Base-by-base conservation (phyloP, 495 filamentous ascomycete species). In the Immersiella caudata region DNA sequence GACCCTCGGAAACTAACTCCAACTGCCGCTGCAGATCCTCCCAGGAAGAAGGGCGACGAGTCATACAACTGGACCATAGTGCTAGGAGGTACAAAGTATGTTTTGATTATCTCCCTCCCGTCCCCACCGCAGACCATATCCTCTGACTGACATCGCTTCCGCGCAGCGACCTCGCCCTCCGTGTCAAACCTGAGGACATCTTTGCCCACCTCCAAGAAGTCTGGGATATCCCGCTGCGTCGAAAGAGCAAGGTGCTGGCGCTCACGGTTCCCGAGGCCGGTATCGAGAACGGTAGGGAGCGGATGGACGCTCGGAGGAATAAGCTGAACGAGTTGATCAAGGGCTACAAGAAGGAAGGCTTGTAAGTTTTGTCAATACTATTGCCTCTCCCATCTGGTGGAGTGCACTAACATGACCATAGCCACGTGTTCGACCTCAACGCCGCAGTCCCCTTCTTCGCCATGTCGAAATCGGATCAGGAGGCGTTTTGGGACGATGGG, bases 31-130 rank as follows among this genome's bases (percentile, higher is more conserved):
- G 22, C 29, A 60, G 63, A 59, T 22, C 59, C 29, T 11, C 24
- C 18, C 20, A 50, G 35, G 20, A 61, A 61, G 21, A 11, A 60
- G 4, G 66, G 62, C 16, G 40, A 60, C 16, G 56, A 75, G 27
- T 64, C 57, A 0, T 83, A 68, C 62, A 79, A 83, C 71, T 83
- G 81, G 81, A 77, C 76, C 24, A 80, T 84, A 25, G 75, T 87
- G 7, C 78, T 89, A 21, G 87, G 85, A 9, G 87, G 86, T 1
- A 89, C 86, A 33, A 89, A 89, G 83, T 85, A 76, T 6, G 80
- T 67, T n/a, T 27, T 20, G 33, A 33, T n/a, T 50, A 16, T 57
- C 20, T 46, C 29, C 12, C 60, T 24, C 20, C 22, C 40, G 66
- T 61, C 40, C 46, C 25, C 20, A 6, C 29, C 3, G 29, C 29